phyloP scores from a whole-genome alignment of 371 early-diverging fungal species.

The Rhizomucor miehei region DNA sequence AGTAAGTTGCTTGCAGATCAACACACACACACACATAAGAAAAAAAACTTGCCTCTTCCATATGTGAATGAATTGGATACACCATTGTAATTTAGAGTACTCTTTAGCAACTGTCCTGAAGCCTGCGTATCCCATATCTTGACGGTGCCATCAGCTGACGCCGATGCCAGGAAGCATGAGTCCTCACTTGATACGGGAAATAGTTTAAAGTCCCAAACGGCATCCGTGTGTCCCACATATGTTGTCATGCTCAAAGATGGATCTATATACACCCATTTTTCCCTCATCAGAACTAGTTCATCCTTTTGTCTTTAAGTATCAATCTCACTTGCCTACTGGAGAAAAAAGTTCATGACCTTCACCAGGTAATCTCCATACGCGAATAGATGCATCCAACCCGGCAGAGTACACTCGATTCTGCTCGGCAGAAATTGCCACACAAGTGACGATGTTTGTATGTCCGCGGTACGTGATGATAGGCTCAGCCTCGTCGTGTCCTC shows the following conservation, averaged over 20 bases:
- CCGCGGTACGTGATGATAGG: constrained; percentile 80
- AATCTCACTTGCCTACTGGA: constrained; percentile 42
- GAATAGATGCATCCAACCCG: constrained; percentile 73
- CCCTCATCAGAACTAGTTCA: not conserved
- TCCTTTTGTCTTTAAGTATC: constrained; percentile 5
- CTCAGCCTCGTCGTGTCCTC: constrained; percentile 58
- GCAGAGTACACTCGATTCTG: constrained; percentile 67
- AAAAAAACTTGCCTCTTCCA: constrained; percentile 10
- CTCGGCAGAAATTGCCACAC: constrained; percentile 62
- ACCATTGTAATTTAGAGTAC: constrained; percentile 50
- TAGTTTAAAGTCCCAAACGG: constrained; percentile 81
- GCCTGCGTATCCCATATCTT: constrained; percentile 78
- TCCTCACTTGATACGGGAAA: constrained; percentile 48
- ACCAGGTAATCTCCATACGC: constrained; percentile 72
- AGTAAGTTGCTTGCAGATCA: not conserved
- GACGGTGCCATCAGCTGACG: constrained; percentile 79
- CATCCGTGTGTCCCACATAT: constrained; percentile 80
- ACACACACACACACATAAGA: not conserved
- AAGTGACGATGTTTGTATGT: constrained; percentile 69
- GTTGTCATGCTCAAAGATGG: constrained; percentile 55
- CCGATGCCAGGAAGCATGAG: constrained; percentile 64
- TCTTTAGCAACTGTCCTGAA: constrained; percentile 42
- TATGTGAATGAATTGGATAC: constrained; percentile 6
- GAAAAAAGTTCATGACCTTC: constrained; percentile 53
- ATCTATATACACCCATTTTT: constrained; percentile 27